Base-by-base conservation (phyloP, 2,329 filamentous ascomycete species). In the Fusarium luffae region DNA sequence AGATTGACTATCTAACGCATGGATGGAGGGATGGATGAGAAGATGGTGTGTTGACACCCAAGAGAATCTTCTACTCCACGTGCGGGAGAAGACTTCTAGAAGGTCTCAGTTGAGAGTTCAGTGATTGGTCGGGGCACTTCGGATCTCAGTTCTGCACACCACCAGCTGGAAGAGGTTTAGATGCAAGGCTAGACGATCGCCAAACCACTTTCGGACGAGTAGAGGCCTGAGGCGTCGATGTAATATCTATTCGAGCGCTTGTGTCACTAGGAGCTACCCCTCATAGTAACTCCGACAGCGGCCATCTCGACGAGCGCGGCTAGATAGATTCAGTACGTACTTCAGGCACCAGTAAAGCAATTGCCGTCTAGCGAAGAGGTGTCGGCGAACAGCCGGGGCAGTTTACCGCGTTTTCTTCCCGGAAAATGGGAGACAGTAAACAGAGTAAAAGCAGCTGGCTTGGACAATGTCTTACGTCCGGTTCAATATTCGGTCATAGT, bases 81-180 rank as follows among this genome's bases (percentile, higher is more conserved):
- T 58, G 71, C 71, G 64, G 69, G 63, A 74, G 72, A 74, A 75
- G 64, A 41, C 32, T 74, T 74, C 72, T 72, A 71, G 72, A 74
- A 74, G 51, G 66, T 54, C 54, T 48, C 47, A 37, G 42, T 27
- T 42, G 23, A 19, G 27, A 32, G 18, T 18, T 9, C 16, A 27
- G 52, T 58, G 49, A 70, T 69, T 69, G 67, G 67, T 19, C 46
- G 41, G 32, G 52, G 52, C 16, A 51, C 34, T 10, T 51, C 62
- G 19, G 62, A 51, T 50, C 19, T 23, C 10, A 41, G 21, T 14
- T 16, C 23, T 60, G 47, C 42, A 68, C 62, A 70, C 44, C 60
- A 61, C 60, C 42, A 66, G 41, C 32, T 41, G 42, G 21, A 54
- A 46, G 40, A 37, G 62, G 66, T 19, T 46, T 58, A 30, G 41